Conservation (phyloP, 495 filamentous ascomycete genomes). For the Hyaloscypha variabilis region DNA sequence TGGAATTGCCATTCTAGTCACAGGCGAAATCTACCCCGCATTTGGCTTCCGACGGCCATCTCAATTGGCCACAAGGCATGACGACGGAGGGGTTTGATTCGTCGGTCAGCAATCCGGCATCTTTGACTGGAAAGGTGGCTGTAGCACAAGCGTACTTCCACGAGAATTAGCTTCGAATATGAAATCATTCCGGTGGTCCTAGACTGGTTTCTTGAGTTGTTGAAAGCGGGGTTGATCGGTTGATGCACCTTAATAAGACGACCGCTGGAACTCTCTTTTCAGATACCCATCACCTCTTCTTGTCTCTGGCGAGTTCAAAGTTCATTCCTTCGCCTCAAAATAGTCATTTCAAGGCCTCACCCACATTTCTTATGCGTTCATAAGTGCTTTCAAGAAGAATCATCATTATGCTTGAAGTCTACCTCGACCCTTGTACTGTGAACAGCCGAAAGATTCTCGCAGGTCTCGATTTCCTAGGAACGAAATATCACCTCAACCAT, state of each 20-base stretch:
- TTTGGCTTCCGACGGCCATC: not conserved
- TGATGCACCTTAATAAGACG: not conserved
- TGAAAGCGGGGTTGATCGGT: not conserved
- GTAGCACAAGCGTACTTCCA: not conserved
- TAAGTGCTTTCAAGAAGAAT: too few species aligned
- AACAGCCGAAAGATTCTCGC: conserved; percentile 40
- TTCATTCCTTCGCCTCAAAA: too few species aligned
- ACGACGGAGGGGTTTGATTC: not conserved
- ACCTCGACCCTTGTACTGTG: conserved; percentile 39
- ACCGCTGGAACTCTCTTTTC: not conserved
- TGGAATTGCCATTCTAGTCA: not conserved
- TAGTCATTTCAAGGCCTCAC: too few species aligned
- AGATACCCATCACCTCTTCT: not conserved
- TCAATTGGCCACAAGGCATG: not conserved
- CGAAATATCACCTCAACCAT: conserved; percentile 34
- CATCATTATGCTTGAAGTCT: conserved; percentile 36
- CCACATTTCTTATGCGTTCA: too few species aligned
- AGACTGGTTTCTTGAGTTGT: not conserved
- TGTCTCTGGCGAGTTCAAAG: too few species aligned
- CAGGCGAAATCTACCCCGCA: not conserved
- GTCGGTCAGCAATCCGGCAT: too few species aligned
- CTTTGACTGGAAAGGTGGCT: not conserved
- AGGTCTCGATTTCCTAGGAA: conserved; percentile 35
- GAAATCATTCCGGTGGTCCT: not conserved
- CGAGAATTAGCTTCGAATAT: not conserved